phyloP scores from a whole-genome alignment of 2,329 filamentous ascomycete species.

The Cladosporium colombiae region DNA sequence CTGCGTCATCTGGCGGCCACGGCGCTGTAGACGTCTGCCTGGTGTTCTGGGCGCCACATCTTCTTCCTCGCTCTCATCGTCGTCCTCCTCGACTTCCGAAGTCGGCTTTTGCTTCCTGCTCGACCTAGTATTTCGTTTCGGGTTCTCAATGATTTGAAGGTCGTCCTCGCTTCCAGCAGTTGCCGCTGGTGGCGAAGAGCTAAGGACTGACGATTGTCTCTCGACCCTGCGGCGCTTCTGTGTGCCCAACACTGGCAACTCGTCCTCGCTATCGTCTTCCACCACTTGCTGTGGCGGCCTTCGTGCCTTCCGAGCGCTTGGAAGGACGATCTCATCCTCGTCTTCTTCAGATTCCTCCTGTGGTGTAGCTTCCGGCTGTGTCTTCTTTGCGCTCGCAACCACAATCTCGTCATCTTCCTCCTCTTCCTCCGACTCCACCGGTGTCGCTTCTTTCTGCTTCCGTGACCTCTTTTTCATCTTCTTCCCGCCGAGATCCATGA shows the following conservation, averaged over 20 bases:
- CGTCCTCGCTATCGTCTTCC: constrained; percentile 30
- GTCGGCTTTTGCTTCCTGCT: neutral
- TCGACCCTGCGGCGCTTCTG: constrained; percentile 26
- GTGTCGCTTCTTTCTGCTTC: constrained; percentile 15
- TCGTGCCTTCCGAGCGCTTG: constrained; percentile 5
- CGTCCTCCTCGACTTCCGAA: constrained; percentile 10
- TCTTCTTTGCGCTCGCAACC: constrained; percentile 1
- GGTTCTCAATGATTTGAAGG: constrained; percentile 27
- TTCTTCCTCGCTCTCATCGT: constrained; percentile 26
- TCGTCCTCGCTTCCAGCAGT: constrained; percentile 35
- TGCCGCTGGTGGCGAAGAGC: constrained; percentile 27
- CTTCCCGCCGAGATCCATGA: constrained; percentile 11
- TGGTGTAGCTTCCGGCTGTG: neutral
- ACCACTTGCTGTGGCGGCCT: constrained; percentile 15
- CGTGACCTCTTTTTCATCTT: constrained; percentile 20
- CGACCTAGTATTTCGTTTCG: neutral
- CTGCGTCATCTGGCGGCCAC: constrained; percentile 26
- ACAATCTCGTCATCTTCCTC: constrained; percentile 21
- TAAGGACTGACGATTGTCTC: constrained; percentile 28
- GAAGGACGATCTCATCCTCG: constrained; percentile 16
- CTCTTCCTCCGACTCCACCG: neutral
- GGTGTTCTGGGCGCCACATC: constrained; percentile 32
- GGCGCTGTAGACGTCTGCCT: constrained; percentile 19
- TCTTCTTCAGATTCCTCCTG: constrained; percentile 18
- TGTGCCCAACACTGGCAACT: constrained; percentile 36